Percentiles rank a stretch among this genome's conserved stretches.
Evolutionary conservation across 345 rosid species (phyloP).

Genomic region (Syzygium jambos): DNA sequence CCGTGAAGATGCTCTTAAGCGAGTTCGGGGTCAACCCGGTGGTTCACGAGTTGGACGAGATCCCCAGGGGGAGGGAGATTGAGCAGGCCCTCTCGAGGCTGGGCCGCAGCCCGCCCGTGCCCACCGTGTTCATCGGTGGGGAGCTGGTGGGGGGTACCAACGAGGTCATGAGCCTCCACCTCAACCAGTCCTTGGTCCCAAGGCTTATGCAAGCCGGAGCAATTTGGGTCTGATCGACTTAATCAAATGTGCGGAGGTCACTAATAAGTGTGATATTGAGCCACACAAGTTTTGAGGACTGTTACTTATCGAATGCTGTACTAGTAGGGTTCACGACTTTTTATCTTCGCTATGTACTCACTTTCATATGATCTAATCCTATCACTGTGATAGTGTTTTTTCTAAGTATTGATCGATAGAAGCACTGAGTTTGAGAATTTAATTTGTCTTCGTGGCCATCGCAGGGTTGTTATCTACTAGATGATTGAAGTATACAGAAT

Average conservation of each 20-base stretch:
- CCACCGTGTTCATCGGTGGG: conserved; percentile 75
- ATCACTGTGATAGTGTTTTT: too few relatives aligned
- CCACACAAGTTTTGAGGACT: neutral
- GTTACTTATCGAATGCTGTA: neutral
- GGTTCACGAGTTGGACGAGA: conserved; percentile 65
- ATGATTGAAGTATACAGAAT: too few relatives aligned
- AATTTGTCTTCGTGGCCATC: neutral
- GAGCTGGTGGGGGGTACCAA: conserved; percentile 81
- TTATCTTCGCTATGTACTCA: neutral
- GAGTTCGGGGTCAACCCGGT: conserved; percentile 75
- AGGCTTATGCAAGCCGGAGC: conserved; percentile 80
- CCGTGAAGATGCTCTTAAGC: conserved; percentile 55
- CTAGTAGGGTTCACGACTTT: neutral
- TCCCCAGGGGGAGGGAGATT: conserved; percentile 53
- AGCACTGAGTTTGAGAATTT: neutral
- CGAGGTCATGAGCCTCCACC: conserved; percentile 84
- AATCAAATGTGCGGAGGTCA: neutral
- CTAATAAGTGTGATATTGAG: neutral
- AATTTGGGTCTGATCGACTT: conserved; percentile 55
- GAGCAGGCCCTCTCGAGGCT: conserved; percentile 69
- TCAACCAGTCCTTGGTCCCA: conserved; percentile 60
- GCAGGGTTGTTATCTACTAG: too few relatives aligned
- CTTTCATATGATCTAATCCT: neutral
- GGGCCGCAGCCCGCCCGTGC: conserved; percentile 63
- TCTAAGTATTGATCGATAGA: too few relatives aligned